phyloP scores from a whole-genome alignment of 345 rosid genomes.

The Boechera retrofracta region DNA sequence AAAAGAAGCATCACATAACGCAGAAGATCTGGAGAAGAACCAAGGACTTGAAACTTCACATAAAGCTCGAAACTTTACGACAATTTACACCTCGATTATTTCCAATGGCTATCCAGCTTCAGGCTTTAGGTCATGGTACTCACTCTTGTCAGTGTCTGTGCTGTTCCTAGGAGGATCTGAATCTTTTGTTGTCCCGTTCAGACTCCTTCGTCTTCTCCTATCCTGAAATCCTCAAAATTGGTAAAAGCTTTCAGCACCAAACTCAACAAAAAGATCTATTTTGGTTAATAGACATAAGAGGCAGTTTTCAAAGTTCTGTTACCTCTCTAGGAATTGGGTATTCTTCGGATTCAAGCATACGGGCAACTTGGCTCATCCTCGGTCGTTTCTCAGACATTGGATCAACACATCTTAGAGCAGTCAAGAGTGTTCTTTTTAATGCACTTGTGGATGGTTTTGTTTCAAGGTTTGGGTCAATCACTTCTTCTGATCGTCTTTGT shows the following conservation, averaged over 20 bases:
- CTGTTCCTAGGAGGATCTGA: conserved; percentile 50
- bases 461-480: conserved; percentile 87
- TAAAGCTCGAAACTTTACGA: conserved; percentile 25
- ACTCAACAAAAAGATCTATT: conserved; percentile 4
- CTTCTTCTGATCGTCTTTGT: conserved; percentile 89
- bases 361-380: conserved; percentile 97
- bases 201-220: conserved; percentile 45
- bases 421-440: conserved; percentile 85
- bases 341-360: conserved; percentile 99
- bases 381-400: conserved; percentile 93
- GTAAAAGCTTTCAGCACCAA: conserved; percentile 21
- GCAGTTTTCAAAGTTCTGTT: conserved; percentile 2
- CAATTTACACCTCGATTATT: conserved; percentile 32
- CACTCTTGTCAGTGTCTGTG: conserved; percentile 46
- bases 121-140: conserved; percentile 41
- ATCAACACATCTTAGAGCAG: conserved; percentile 97
- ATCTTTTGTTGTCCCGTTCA: conserved; percentile 35
- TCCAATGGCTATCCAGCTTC: conserved; percentile 40
- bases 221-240: conserved; percentile 31
- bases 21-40: conserved; percentile 38
- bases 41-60: conserved; percentile 34
- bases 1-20: conserved; percentile 34
- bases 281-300: neutral
- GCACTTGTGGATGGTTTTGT: conserved; percentile 87
- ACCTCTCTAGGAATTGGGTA: conserved; percentile 98